phyloP scores from a whole-genome alignment of 306 rosid genomes.

The Pyrus bretschneideri region DNA sequence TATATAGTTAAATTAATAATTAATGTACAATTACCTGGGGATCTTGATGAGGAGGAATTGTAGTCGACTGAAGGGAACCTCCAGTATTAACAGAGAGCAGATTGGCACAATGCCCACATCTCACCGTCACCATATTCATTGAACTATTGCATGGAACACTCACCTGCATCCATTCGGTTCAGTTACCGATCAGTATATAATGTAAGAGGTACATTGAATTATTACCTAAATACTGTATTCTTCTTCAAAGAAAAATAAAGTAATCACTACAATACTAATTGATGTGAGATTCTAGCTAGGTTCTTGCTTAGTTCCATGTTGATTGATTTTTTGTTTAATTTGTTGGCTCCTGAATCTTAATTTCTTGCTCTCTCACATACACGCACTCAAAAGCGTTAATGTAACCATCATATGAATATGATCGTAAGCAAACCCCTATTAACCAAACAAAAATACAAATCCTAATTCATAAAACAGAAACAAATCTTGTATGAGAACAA shows the following conservation, averaged over 20 bases:
- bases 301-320: not conserved
- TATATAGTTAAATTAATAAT: not conserved
- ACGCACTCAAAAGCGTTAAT: not conserved
- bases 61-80: constrained; percentile 40
- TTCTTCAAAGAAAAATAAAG: not conserved
- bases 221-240: not conserved
- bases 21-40: constrained; percentile 30
- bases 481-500: not conserved
- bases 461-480: not conserved
- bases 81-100: constrained; percentile 75
- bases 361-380: not conserved
- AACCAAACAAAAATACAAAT: not conserved
- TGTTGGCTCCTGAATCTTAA: not conserved
- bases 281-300: not conserved
- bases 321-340: not conserved
- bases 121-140: constrained; percentile 69
- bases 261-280: not conserved
- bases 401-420: not conserved
- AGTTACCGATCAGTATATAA: too few species aligned
- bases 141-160: constrained; percentile 79
- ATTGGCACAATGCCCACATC: constrained; percentile 96
- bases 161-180: constrained; percentile 45
- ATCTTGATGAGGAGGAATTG: constrained; percentile 46
- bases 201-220: too few species aligned
- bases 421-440: not conserved